phyloP scores from a whole-genome alignment of 2,329 filamentous ascomycete genomes.

The Exophiala calicioides region DNA sequence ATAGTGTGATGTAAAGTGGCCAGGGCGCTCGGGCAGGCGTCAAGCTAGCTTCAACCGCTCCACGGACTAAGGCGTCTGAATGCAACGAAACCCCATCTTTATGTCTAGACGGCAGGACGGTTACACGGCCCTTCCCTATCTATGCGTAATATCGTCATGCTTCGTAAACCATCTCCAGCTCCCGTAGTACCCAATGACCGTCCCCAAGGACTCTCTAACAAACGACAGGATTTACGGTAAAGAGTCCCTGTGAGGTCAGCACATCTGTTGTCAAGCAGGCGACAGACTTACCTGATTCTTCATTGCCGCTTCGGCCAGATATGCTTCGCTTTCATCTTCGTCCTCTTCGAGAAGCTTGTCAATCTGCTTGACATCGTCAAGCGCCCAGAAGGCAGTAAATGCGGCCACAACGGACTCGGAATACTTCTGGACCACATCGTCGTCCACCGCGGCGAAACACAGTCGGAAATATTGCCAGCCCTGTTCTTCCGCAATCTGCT shows the following conservation, averaged over 20 bases:
- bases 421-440: slow-evolving; percentile 65
- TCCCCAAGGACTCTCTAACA: slow-evolving; percentile 9
- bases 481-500: slow-evolving; percentile 57
- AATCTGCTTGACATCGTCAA: slow-evolving; percentile 66
- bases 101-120: too few relatives aligned
- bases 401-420: slow-evolving; percentile 67
- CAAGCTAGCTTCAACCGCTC: too few relatives aligned
- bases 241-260: slow-evolving; percentile 7
- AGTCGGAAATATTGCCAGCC: slow-evolving; percentile 74
- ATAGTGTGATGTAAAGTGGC: too few relatives aligned
- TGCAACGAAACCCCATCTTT: too few relatives aligned
- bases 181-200: not conserved
- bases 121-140: too few relatives aligned
- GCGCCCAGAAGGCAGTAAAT: slow-evolving; percentile 72
- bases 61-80: too few relatives aligned
- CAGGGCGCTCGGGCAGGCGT: too few relatives aligned
- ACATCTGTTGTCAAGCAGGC: not conserved
- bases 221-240: slow-evolving; percentile 20
- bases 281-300: slow-evolving; percentile 20
- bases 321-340: slow-evolving; percentile 13
- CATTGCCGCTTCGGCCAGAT: slow-evolving; percentile 4
- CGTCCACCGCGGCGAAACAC: slow-evolving; percentile 83
- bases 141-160: too few relatives aligned
- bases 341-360: slow-evolving; percentile 59
- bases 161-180: too few relatives aligned